Base-by-base conservation (phyloP, 176 grass and related monocot genomes). In the Leersia perrieri region DNA sequence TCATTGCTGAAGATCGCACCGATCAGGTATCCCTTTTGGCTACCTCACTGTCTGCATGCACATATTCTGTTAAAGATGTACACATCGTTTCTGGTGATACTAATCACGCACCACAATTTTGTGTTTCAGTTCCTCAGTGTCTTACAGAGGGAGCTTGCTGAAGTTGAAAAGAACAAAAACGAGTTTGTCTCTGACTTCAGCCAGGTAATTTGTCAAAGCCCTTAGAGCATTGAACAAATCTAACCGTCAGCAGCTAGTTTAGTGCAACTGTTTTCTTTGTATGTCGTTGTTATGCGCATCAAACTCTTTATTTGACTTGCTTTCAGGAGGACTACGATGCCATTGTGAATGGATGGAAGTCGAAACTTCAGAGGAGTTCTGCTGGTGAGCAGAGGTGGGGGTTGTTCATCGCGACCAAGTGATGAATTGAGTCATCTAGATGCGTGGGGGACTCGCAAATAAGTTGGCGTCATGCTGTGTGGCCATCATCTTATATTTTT, bases 341-440 rank as follows among this genome's bases (percentile, higher is more conserved):
- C 5, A 95, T 99, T 66, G 91, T 95, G 61, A 90, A 90, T n/a
- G 96, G 96, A 25, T 99, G 96, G 96, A 95, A 93, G 5, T 82
- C 96, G 41, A 99, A 99, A 65, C 90, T 93, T 83, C 88, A 90
- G 65, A 90, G 96, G 77, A 93, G 91, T 74, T 93, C 89, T 49
- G 72, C 65, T 70, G 93, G 96, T 63, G 93, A 99, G 82, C 96
- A 99, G 79, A 89, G 84, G 75, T 99, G 96, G 96, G 96, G 96
- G 11, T 72, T 99, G 31, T 99, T 99, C 88, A 85, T 99, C 20
- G 93, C 89, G 1, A 93, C 82, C 30, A 93, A 95, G 76, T 95
- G 77, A 93, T 90, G 51, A 58, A 27, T n/a, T n/a, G n/a, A n/a
- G n/a, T n/a, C n/a, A n/a, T 44, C 41, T 25, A 39, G n/a, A 67